These are phyloP conservation scores for Apiotrichum sp. DNA, from an alignment of 1,284 basidiomycete species.

Conservation along the genomic window DNA sequence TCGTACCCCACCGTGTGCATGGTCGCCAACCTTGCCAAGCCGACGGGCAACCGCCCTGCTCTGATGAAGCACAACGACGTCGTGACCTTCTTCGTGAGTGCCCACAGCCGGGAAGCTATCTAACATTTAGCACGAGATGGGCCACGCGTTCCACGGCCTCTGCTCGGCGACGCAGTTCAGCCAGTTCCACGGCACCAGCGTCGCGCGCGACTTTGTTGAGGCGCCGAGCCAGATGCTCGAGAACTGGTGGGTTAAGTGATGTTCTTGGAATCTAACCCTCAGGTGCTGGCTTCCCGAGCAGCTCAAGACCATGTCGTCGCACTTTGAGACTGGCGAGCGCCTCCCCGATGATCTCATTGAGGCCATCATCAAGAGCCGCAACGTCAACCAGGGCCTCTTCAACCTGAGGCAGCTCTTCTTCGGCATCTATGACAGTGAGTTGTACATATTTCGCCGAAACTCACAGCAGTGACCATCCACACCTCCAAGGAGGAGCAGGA, in stretches of 20 bases:
- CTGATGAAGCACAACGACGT: slow-evolving; percentile 69
- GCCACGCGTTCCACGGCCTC: slow-evolving; percentile 78
- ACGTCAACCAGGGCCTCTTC: slow-evolving; percentile 18
- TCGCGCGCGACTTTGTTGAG: slow-evolving; percentile 68
- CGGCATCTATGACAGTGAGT: slow-evolving; percentile 17
- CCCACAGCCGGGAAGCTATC: slow-evolving; percentile 10
- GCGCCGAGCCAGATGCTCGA: slow-evolving; percentile 85
- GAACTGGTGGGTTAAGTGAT: slow-evolving; percentile 56
- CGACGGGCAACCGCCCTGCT: slow-evolving; percentile 61
- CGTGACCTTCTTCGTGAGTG: slow-evolving; percentile 6
- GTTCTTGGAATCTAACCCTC: neutral
- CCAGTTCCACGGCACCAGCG: slow-evolving; percentile 67
- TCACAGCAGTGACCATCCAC: slow-evolving; percentile 13
- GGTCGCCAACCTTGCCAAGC: slow-evolving; percentile 56
- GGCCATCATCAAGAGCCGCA: slow-evolving; percentile 19
- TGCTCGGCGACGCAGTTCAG: slow-evolving; percentile 64
- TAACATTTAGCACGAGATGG: slow-evolving; percentile 55
- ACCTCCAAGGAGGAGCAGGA: slow-evolving; percentile 20
- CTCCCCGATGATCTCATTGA: slow-evolving; percentile 18
- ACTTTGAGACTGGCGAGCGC: slow-evolving; percentile 17
- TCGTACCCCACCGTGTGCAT: slow-evolving; percentile 42
- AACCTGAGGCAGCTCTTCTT: slow-evolving; percentile 22
- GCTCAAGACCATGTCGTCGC: slow-evolving; percentile 21
- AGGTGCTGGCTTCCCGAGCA: slow-evolving; percentile 20
- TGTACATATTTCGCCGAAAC: neutral